Conservation (phyloP, 2,329 filamentous ascomycete species). For the Aspergillus versicolor region DNA sequence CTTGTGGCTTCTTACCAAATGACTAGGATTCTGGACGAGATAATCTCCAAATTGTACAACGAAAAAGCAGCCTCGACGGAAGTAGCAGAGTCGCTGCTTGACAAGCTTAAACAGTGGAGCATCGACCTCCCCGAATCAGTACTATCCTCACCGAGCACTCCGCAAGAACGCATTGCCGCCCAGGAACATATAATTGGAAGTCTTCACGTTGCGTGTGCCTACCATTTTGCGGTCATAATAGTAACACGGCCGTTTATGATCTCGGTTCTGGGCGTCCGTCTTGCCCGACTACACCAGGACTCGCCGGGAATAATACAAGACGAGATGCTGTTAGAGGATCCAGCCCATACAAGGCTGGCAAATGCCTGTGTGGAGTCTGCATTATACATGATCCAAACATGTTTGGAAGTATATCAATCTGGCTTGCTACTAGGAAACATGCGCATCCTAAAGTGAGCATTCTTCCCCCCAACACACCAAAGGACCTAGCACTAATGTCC, state of each 20-base stretch:
- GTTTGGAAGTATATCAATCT: conserved; percentile 48
- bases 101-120: conserved; percentile 49
- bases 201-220: conserved; percentile 57
- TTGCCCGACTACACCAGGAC: conserved; percentile 25
- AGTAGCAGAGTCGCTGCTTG: conserved; percentile 42
- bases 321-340: conserved; percentile 25
- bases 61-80: conserved; percentile 33
- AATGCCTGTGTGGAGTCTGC: conserved; percentile 58
- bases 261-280: conserved; percentile 45
- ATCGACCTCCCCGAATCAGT: conserved; percentile 42
- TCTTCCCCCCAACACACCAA: neutral
- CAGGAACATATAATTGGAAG: conserved; percentile 47
- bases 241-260: conserved; percentile 58
- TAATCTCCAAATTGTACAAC: conserved; percentile 45
- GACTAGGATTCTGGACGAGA: conserved; percentile 46
- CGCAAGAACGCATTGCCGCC: conserved; percentile 18
- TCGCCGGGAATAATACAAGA: conserved; percentile 20
- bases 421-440: conserved; percentile 54
- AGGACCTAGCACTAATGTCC: neutral
- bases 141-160: conserved; percentile 20
- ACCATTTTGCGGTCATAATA: conserved; percentile 60
- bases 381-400: conserved; percentile 56
- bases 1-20: conserved; percentile 46
- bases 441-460: conserved; percentile 58
- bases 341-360: conserved; percentile 42